Conservation (phyloP, 441 rosid genomes). For the Aquilaria agallochum region DNA sequence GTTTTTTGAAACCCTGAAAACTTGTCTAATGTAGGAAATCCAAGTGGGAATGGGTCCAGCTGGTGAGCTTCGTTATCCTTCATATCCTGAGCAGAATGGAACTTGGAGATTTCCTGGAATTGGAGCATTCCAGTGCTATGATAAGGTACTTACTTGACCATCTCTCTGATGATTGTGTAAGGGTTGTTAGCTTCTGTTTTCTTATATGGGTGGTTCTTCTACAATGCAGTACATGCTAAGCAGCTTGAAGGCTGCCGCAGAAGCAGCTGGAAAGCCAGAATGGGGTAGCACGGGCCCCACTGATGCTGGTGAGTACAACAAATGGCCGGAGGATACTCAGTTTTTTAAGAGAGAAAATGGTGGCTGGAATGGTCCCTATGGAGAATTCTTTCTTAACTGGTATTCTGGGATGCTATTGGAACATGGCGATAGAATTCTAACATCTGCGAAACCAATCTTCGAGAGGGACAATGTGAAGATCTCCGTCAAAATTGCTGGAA, state of each 20-base stretch:
- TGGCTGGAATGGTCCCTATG: constrained; percentile 71
- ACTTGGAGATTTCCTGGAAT: constrained; percentile 95
- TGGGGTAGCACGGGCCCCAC: constrained; percentile 95
- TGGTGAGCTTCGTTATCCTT: constrained; percentile 89
- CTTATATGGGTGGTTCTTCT: constrained; percentile 8
- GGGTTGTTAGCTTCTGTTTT: neutral
- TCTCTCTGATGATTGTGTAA: neutral
- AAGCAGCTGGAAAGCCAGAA: constrained; percentile 73
- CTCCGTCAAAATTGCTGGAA: constrained; percentile 85
- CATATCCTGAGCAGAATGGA: constrained; percentile 80
- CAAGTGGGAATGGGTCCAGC: constrained; percentile 99
- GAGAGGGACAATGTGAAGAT: constrained; percentile 50
- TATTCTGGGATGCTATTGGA: constrained; percentile 78
- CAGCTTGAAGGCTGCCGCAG: constrained; percentile 85
- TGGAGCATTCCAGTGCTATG: constrained; percentile 94
- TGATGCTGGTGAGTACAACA: constrained; percentile 88
- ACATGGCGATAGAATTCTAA: constrained; percentile 72
- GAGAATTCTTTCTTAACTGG: constrained; percentile 86
- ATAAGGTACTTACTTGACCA: constrained; percentile 46
- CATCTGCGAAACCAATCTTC: constrained; percentile 51
- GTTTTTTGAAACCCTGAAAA: neutral
- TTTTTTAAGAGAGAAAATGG: constrained; percentile 76
- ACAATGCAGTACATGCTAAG: constrained; percentile 62
- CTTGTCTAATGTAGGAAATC: constrained; percentile 60
- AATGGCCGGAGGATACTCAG: constrained; percentile 88